Base-by-base conservation (phyloP, 306 rosid species). In the Senna tora region DNA sequence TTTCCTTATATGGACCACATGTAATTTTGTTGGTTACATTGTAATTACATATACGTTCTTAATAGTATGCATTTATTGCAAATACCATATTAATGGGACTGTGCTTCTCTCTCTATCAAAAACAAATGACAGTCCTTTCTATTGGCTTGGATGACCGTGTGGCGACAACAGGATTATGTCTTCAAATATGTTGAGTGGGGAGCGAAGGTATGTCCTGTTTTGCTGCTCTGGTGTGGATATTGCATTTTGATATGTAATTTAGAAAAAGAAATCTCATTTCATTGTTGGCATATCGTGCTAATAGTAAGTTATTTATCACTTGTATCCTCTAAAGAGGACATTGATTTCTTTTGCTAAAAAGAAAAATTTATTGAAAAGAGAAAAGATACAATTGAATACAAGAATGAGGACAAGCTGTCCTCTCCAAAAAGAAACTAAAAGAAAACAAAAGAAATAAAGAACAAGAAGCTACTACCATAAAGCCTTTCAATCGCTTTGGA, bases 151-250 rank as follows among this genome's bases (percentile, higher is more conserved):
- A 89, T 95, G 97, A 85, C 65, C 76, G 86, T 83, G 89, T 74
- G 68, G 79, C 72, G 11, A 79, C 89, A 32, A 54, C 76, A 46
- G 67, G 83, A 83, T 74, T 46, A 89, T 85, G 90, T 77, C 96
- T 33, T 95, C 97, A 22, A 94, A 87, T 81, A 82, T 86, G 90
- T 69, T 83, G 84, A 85, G 77, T 9, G 97, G 99, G 84, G 99
- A 95, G 55, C 79, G 92, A 73, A 91, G 99, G 99, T 95, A 86
- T 54, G 20, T 20, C 56, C 46, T 42, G n/a, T 59, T 68, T 17
- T 22, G 16, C 52, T 72, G 47, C 39, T 51, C 16, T 50, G 55
- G 14, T 22, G 55, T 64, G 47, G 20, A 41, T 22, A 56, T 57
- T 25, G 14, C 22, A 34, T 54, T 13, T 46, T 73, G 50, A 67